Base-by-base conservation (phyloP, 768 basidiomycete genomes). In the Boletellus ananas region DNA sequence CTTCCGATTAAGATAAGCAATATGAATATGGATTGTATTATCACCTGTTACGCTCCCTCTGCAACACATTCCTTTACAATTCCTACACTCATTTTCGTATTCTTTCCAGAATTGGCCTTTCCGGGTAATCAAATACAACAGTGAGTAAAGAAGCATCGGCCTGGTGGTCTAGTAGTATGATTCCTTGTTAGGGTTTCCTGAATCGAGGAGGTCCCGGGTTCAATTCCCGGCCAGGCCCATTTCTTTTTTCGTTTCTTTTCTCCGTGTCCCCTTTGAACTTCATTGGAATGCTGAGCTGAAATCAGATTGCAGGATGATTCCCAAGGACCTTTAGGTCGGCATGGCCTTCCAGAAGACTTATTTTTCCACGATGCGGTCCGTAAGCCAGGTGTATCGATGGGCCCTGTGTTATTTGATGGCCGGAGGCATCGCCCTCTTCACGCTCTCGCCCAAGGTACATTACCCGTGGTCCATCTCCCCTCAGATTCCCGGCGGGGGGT, bases 191-290 rank as follows among this genome's bases (percentile, higher is more conserved):
- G 74, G 73, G 74, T 61, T 50, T 16, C 48, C 50, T 57, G 51
- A 70, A 48, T 78, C 74, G 76, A 77, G 76, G 76, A 78, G 76
- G 77, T 75, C 76, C 77, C 72, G 76, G 75, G 76, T 79, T 78
- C 76, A 74, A 79, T 76, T 76, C 76, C 75, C 75, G 72, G 74
- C 67, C 69, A 77, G 75, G 76, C 76, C 77, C 75, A 13, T 3
- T 16, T 7, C 39, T 1, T 46, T 55, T 54, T 47, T 49, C 11
- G 13, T 27, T 2, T 14, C 25, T 7, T 2, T 13, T 27, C 29
- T 29, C 23, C 23, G 7, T 9, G n/a, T 7, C 27, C 17, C 13
- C 17, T 29, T 29, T 29, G 23, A 23, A 6, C 6, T 11, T 33
- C 10, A 7, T 7, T 29, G 29, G 29, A 29, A 29, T 11, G 8